Base-by-base conservation (phyloP, 2,329 filamentous ascomycete genomes). In the Geosmithia morbida region DNA sequence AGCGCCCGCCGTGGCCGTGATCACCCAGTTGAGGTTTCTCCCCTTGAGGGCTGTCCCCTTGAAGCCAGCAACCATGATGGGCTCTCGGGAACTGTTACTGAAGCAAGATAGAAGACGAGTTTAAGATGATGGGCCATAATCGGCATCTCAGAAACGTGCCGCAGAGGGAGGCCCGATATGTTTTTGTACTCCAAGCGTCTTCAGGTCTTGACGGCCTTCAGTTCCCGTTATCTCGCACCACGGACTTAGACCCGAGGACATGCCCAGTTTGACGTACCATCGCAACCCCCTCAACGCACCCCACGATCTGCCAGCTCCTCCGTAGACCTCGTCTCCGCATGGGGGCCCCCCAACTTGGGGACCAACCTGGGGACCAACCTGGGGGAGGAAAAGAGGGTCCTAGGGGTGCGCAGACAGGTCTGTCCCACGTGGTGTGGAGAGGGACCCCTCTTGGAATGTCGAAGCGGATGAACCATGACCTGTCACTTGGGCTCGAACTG, bases 1-100 rank as follows among this genome's bases (percentile, higher is more conserved):
- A 7, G 58, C 55, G 41, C 63, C 64, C 19, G 61, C 60, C 4
- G 63, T 57, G 14, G 55, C 56, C 10, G 58, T 60, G 46, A 61
- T 66, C 55, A 62, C 61, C 60, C 61, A 66, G 46, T 65, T 60
- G 16, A 71, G 58, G n/a, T 59, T 53, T 29, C 54, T 55, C 17
- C 63, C 62, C 39, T 56, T 52, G 41, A 64, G 59, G 44, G 40
- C 53, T 29, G 53, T 55, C 17, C 63, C 62, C 39, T 56, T 52
- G 41, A 64, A 59, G 44, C 22, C n/a, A 18, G 29, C 33, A 41
- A 48, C 44, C 16, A 18, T 48, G 18, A 16, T 20, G 7, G n/a
- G 11, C n/a, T n/a, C n/a, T n/a, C n/a, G n/a, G n/a, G n/a, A n/a
- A n/a, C n/a, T n/a, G n/a, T n/a, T n/a, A n/a, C n/a, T n/a, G n/a